phyloP scores from a whole-genome alignment of 208 protist species.

The Trypanosomatidae sp. region DNA sequence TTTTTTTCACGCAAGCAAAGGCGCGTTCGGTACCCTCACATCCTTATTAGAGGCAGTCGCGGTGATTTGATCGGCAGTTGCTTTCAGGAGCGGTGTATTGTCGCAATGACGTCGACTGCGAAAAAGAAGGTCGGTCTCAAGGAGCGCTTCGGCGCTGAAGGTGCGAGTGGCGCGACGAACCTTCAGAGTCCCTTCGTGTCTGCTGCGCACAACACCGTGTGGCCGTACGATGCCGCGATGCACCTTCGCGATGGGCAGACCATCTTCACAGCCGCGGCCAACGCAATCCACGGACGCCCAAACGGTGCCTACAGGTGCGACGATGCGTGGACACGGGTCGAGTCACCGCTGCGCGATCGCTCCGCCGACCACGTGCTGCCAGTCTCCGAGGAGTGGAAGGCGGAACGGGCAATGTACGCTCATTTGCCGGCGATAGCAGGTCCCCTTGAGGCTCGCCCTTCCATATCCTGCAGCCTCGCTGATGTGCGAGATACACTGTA shows the following conservation, averaged over 20 bases:
- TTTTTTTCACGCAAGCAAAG: neutral
- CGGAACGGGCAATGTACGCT: slow-evolving; percentile 10
- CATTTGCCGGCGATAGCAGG: neutral
- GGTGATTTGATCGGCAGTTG: neutral
- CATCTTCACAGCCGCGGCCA: slow-evolving; percentile 26
- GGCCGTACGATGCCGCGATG: slow-evolving; percentile 11
- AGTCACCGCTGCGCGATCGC: neutral
- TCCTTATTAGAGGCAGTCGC: neutral
- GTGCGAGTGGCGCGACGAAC: neutral
- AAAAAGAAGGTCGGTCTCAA: slow-evolving; percentile 23
- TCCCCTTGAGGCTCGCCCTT: neutral
- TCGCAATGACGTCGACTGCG: slow-evolving; percentile 1
- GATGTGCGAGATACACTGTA: slow-evolving; percentile 4
- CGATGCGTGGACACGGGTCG: slow-evolving; percentile 4
- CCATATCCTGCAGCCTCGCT: neutral
- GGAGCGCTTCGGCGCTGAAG: slow-evolving; percentile 12
- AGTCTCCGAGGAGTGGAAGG: neutral
- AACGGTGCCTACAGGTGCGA: slow-evolving; percentile 11
- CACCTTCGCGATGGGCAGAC: neutral
- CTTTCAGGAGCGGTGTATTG: neutral
- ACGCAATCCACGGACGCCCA: slow-evolving; percentile 17
- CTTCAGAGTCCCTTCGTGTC: slow-evolving; percentile 25
- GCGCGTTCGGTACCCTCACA: neutral
- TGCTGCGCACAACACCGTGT: slow-evolving; percentile 22
- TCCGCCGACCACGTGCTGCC: slow-evolving; percentile 7